Evolutionary conservation across 345 rosid species (phyloP).

Genomic region (Citrus inodora): DNA sequence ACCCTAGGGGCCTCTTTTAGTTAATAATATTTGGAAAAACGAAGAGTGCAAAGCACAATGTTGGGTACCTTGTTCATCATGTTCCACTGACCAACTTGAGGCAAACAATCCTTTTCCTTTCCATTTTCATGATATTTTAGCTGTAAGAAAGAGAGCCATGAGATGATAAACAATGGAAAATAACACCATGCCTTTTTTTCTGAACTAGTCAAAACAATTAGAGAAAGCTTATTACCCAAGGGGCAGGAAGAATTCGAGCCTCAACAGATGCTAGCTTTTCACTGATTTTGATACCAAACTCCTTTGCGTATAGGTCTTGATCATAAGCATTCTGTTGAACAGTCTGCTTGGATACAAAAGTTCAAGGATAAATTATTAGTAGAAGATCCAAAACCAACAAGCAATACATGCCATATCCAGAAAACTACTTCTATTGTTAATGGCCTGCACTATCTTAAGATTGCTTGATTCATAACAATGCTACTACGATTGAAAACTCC

Average conservation of each 20-base stretch:
- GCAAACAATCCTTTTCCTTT: slow-evolving; percentile 93
- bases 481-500: background rate
- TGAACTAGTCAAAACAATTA: background rate
- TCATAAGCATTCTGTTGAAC: slow-evolving; percentile 87
- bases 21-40: background rate
- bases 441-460: background rate
- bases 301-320: slow-evolving; percentile 95
- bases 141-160: slow-evolving; percentile 35
- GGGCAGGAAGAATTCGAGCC: slow-evolving; percentile 99
- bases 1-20: too few relatives aligned
- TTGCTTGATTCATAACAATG: background rate
- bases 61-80: slow-evolving; percentile 93
- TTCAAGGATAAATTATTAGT: slow-evolving; percentile 6
- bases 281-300: slow-evolving; percentile 90
- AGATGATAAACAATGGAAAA: slow-evolving; percentile 7
- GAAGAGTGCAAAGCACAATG: background rate
- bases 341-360: slow-evolving; percentile 45
- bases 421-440: background rate
- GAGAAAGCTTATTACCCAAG: slow-evolving; percentile 66
- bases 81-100: slow-evolving; percentile 99
- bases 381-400: background rate
- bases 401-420: background rate
- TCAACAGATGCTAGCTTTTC: slow-evolving; percentile 92
- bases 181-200: background rate
- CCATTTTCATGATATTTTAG: slow-evolving; percentile 98